These are phyloP conservation scores for Mortierella sp. DNA, from an alignment of 371 early-diverging fungal genomes.

Conservation along the genomic window DNA sequence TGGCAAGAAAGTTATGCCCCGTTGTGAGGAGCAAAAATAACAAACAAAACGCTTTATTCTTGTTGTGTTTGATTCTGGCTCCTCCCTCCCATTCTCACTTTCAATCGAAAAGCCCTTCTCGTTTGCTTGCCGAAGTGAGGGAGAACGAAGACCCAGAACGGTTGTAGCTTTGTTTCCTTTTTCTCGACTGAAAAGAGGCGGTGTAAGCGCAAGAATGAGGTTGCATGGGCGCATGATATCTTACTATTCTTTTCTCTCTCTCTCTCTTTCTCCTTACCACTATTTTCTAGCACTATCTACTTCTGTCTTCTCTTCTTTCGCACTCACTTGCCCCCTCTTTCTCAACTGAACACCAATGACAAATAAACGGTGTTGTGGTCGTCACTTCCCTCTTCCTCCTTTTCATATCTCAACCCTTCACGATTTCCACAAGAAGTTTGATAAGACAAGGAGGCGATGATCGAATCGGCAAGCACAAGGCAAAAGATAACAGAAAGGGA, in stretches of 20 bases:
- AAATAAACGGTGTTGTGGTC: slow-evolving; percentile 62
- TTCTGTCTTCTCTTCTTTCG: slow-evolving; percentile 86
- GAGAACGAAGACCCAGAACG: neutral
- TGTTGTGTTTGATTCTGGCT: neutral
- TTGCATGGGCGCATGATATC: neutral
- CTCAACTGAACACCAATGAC: neutral
- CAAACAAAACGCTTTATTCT: neutral
- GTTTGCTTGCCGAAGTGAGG: neutral
- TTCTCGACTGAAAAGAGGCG: neutral
- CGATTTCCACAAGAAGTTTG: slow-evolving; percentile 49
- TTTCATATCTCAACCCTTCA: slow-evolving; percentile 81
- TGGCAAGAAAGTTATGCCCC: neutral
- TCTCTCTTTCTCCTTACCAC: neutral
- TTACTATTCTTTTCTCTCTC: neutral
- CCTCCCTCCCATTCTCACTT: neutral
- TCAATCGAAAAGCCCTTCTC: neutral
- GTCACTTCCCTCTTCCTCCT: slow-evolving; percentile 35
- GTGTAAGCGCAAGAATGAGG: no score
- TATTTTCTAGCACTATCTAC: slow-evolving; percentile 80
- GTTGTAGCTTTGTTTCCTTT: neutral
- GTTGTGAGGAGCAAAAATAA: neutral
- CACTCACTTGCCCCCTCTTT: slow-evolving; percentile 62
- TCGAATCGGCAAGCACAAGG: neutral
- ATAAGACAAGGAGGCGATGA: slow-evolving; percentile 1
- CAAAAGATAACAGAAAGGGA: neutral